Percentiles rank a stretch among this genome's conserved stretches.
phyloP scores from a whole-genome alignment of 2,329 filamentous ascomycete species.

The Davidsoniella eucalypti region DNA sequence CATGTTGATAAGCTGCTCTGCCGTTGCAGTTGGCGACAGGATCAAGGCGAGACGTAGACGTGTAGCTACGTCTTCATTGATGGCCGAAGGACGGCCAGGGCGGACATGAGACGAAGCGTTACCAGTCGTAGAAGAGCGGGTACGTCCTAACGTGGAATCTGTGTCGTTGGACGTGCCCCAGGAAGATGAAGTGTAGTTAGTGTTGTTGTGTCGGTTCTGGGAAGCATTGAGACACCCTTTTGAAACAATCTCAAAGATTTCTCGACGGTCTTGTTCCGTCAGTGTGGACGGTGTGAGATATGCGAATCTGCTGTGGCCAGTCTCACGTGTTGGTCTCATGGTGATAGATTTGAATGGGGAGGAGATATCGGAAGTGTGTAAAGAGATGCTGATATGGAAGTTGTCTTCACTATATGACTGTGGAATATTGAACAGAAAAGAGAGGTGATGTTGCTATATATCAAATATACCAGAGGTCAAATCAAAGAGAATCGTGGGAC shows the following conservation, averaged over 20 bases:
- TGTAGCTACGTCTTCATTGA: slow-evolving; percentile 10
- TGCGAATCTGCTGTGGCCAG: slow-evolving; percentile 9
- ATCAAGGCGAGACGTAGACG: slow-evolving; percentile 9
- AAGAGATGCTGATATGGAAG: background rate
- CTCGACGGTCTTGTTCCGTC: slow-evolving; percentile 4
- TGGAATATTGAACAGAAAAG: background rate
- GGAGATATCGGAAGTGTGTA: background rate
- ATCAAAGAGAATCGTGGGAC: too few species aligned
- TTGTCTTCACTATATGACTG: background rate
- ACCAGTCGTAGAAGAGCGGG: background rate
- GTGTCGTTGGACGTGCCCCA: background rate
- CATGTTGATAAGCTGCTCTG: slow-evolving; percentile 11
- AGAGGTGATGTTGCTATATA: background rate
- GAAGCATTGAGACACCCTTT: slow-evolving; percentile 4
- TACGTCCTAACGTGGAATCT: background rate
- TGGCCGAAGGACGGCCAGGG: slow-evolving; percentile 9
- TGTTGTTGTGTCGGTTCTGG: slow-evolving; percentile 1
- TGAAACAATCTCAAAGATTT: slow-evolving; percentile 8
- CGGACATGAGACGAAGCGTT: background rate
- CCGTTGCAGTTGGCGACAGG: slow-evolving; percentile 10
- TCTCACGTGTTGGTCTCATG: slow-evolving; percentile 4
- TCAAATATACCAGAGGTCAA: too few species aligned
- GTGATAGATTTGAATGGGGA: background rate
- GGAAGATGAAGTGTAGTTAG: slow-evolving; percentile 4
- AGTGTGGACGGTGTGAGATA: slow-evolving; percentile 8